Evolutionary conservation across 768 basidiomycete species (phyloP).

Genomic region (Lenzites betulinus): DNA sequence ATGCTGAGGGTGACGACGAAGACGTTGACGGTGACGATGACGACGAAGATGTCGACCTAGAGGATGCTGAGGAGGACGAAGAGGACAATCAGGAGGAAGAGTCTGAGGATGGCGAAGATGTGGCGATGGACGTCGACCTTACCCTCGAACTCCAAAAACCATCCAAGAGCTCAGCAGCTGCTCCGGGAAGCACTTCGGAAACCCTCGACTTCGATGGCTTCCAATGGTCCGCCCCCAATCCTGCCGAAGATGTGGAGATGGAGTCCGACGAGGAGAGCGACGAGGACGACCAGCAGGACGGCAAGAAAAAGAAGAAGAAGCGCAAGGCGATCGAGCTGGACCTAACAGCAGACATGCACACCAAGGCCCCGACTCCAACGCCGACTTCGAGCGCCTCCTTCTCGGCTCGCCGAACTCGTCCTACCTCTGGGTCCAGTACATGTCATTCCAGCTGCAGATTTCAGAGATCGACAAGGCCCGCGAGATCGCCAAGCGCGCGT

Average conservation of each 20-base stretch:
- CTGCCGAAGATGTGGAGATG: constrained; percentile 42
- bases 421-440: constrained; percentile 98
- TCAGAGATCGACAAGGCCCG: constrained; percentile 95
- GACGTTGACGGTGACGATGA: constrained; percentile 20
- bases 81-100: constrained; percentile 36
- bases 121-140: constrained; percentile 50
- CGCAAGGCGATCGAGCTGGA: constrained; percentile 77
- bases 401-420: constrained; percentile 96
- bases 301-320: constrained; percentile 67
- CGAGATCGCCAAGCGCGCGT: constrained; percentile 80
- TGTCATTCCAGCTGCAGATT: constrained; percentile 98
- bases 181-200: not conserved
- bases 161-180: not conserved
- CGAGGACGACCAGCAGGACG: constrained; percentile 45
- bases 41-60: not conserved
- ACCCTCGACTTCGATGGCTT: constrained; percentile 62
- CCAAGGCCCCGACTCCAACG: constrained; percentile 85
- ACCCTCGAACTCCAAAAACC: constrained; percentile 30
- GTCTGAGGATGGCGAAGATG: constrained; percentile 33
- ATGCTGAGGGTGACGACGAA: constrained; percentile 23
- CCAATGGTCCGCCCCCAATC: constrained; percentile 60
- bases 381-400: constrained; percentile 92
- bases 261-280: constrained; percentile 51
- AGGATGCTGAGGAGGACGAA: constrained; percentile 33
- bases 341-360: constrained; percentile 86